phyloP scores from a whole-genome alignment of 2,329 filamentous ascomycete species.

The Magnaporthiopsis poae region DNA sequence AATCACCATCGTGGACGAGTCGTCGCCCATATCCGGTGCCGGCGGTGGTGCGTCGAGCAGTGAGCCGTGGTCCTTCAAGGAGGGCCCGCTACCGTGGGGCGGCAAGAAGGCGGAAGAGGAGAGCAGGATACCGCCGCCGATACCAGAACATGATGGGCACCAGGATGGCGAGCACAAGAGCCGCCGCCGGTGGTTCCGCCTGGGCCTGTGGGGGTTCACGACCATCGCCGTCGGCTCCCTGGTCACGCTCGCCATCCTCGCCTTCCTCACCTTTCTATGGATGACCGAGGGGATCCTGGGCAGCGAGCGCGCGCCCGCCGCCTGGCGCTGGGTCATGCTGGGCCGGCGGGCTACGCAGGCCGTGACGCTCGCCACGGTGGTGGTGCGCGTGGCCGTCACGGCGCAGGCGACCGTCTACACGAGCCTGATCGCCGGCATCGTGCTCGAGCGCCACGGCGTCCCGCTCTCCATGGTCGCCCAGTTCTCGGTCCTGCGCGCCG shows the following conservation, averaged over 20 bases:
- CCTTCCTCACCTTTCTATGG: slow-evolving; percentile 16
- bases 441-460: slow-evolving; percentile 17
- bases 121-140: background rate
- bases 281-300: slow-evolving; percentile 11
- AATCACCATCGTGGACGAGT: too few species aligned
- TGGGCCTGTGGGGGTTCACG: slow-evolving; percentile 10
- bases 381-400: slow-evolving; percentile 14
- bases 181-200: slow-evolving; percentile 5
- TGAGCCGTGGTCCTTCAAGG: slow-evolving; percentile 5
- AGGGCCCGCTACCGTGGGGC: slow-evolving; percentile 3
- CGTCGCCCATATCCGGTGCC: too few species aligned
- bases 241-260: slow-evolving; percentile 13
- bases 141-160: background rate
- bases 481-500: slow-evolving; percentile 15
- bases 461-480: slow-evolving; percentile 16
- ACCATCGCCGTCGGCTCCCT: slow-evolving; percentile 13
- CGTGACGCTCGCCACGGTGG: slow-evolving; percentile 15
- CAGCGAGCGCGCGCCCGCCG: slow-evolving; percentile 9
- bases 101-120: background rate
- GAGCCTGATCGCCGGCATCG: slow-evolving; percentile 15
- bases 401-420: slow-evolving; percentile 16
- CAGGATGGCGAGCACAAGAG: background rate
- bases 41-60: too few species aligned
- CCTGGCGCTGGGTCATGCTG: slow-evolving; percentile 16
- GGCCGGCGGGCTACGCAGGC: slow-evolving; percentile 13